A percentile compares a stretch with the other conserved stretches of the same genome.
Evolutionary conservation across 106 monocot species (phyloP).

Genomic region (Acorus calamus): DNA sequence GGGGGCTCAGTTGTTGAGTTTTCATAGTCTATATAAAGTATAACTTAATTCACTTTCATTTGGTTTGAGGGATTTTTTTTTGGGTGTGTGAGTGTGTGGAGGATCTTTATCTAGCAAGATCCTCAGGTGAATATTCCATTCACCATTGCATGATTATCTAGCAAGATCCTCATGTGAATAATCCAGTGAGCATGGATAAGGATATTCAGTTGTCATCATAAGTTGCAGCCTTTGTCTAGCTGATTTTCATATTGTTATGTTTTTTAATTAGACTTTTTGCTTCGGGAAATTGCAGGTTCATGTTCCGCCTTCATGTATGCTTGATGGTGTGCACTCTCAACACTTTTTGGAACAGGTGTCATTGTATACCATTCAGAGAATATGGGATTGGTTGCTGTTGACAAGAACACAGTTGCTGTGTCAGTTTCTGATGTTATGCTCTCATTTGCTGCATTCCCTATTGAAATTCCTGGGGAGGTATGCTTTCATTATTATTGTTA

Average conservation of each 20-base stretch:
- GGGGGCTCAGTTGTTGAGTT: no score
- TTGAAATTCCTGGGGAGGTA: conserved; percentile 97
- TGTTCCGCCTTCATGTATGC: conserved; percentile 89
- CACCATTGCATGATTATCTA: no score
- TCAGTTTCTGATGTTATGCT: conserved; percentile 85
- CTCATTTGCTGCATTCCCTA: conserved; percentile 92
- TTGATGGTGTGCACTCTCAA: conserved; percentile 92
- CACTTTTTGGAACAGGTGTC: conserved; percentile 90
- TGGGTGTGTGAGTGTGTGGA: no score
- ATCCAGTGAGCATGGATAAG: no score
- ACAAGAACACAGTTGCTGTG: conserved; percentile 79
- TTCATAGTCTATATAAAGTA: no score
- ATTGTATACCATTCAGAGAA: conserved; percentile 73
- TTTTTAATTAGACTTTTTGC: neutral
- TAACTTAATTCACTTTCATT: no score
- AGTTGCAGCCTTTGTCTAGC: no score
- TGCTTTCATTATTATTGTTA: neutral
- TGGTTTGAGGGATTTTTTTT: no score
- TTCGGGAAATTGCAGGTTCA: conserved; percentile 48
- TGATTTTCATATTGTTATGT: neutral
- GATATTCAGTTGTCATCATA: no score
- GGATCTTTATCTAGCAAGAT: no score
- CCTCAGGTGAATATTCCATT: no score
- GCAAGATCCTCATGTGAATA: no score
- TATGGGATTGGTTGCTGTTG: conserved; percentile 79